Base-by-base conservation (phyloP, 441 rosid species). In the Gossypium gossypioides region DNA sequence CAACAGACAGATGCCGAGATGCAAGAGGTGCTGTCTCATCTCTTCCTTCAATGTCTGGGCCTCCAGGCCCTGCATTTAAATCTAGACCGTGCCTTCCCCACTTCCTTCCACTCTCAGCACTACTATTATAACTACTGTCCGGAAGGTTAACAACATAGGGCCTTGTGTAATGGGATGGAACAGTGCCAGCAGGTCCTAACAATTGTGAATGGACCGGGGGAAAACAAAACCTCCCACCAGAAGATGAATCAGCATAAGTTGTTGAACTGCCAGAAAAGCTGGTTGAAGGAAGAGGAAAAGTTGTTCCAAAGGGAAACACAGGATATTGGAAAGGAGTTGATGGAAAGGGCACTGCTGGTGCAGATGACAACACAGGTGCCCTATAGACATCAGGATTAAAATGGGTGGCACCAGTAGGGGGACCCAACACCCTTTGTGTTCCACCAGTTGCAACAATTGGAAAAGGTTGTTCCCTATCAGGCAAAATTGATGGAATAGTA, bases 391-490 rank as follows among this genome's bases (percentile, higher is more conserved):
- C 90, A 34, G 84, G 78, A 48, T 76, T 63, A 77, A 79, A 85
- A 22, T 86, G 83, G 42, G 86, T 74, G 51, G 77, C 86, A 44
- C 79, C 84, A 6, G 79, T 44, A 71, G 84, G 68, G 57, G 83
- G 84, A 21, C 81, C 87, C 74, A 84, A 22, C 79, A 84, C 78
- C 74, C 91, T 86, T 52, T 80, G 91, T 50, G 88, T 76, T 21
- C 83, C 91, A 66, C 71, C 78, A 25, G 82, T 78, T 32, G 88
- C 75, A 69, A 89, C 82, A 54, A 87, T 27, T 16, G 93, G 85
- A 68, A 87, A 86, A 71, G 91, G 78, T 72, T 84, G 96, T 42
- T 91, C 97, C 76, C 93, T 79, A 19, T 82, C 90, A 62, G 92
- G 82, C 77, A 88, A 69, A 51, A 85, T 68, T 67, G 86, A 83